Evolutionary conservation across 202 grass and related monocot species (phyloP).

Genomic region (Schoenoplectus tabernaemontani): DNA sequence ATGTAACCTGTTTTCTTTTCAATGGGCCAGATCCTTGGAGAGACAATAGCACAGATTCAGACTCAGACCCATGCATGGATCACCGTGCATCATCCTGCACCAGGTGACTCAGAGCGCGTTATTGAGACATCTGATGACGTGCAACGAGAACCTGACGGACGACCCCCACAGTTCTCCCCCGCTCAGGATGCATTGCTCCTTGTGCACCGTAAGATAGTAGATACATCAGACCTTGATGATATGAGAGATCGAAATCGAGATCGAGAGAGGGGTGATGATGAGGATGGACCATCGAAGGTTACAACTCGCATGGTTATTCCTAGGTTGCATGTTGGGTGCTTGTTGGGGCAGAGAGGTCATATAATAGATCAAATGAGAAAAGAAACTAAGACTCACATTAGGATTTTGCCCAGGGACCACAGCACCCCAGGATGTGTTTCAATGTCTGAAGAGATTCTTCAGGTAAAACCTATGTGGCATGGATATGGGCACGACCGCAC

Average conservation of each 20-base stretch:
- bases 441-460: conserved; percentile 75
- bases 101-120: conserved; percentile 56
- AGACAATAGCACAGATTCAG: conserved; percentile 28
- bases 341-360: conserved; percentile 82
- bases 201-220: conserved; percentile 79
- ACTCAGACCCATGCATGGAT: conserved; percentile 71
- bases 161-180: conserved; percentile 75
- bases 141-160: conserved; percentile 48
- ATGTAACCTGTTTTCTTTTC: neutral
- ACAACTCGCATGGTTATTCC: conserved; percentile 79
- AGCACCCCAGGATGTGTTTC: conserved; percentile 71
- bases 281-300: conserved; percentile 56
- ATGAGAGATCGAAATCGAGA: conserved; percentile 13
- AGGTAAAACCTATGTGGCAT: conserved; percentile 74
- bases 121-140: conserved; percentile 67
- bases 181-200: conserved; percentile 75
- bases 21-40: neutral
- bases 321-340: conserved; percentile 67
- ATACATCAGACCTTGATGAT: conserved; percentile 48
- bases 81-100: conserved; percentile 45
- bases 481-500: too few species aligned
- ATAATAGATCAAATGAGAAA: conserved; percentile 98
- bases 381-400: conserved; percentile 93
- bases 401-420: conserved; percentile 82
- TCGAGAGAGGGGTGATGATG: conserved; percentile 35